Evolutionary conservation across 1,284 basidiomycete genomes (phyloP).

Genomic region (Wallemia mellicola): DNA sequence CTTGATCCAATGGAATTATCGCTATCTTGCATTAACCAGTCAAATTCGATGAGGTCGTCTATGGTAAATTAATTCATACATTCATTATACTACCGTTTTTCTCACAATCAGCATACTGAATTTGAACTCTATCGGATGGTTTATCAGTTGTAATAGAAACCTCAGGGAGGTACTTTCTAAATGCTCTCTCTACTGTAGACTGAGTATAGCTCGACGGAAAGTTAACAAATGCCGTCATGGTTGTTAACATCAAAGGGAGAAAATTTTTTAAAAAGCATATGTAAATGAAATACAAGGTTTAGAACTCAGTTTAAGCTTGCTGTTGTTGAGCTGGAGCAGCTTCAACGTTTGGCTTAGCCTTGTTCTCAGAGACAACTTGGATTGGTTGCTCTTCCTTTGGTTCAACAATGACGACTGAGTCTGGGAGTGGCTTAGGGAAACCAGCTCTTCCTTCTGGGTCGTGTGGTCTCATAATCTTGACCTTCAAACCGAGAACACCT

Average conservation of each 20-base stretch:
- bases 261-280: neutral
- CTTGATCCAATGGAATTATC: neutral
- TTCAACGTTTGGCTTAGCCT: conserved; percentile 6
- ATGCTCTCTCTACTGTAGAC: neutral
- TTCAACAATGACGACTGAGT: conserved; percentile 72
- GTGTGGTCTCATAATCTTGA: conserved; percentile 98
- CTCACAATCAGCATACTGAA: neutral
- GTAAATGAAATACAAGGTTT: neutral
- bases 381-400: conserved; percentile 26
- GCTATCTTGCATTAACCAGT: neutral
- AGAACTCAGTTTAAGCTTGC: neutral
- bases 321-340: conserved; percentile 3
- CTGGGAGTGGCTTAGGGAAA: conserved; percentile 79
- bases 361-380: conserved; percentile 17
- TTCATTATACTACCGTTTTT: neutral
- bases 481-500: conserved; percentile 99
- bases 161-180: neutral
- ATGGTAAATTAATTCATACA: neutral
- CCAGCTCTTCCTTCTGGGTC: conserved; percentile 72
- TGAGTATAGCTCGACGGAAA: neutral
- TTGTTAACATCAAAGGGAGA: neutral
- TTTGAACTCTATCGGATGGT: neutral
- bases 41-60: conserved; percentile 1
- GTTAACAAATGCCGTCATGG: neutral
- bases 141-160: neutral